These are phyloP conservation scores for Setaria viridis DNA, from an alignment of 202 grass and related monocot species.

Conservation along the genomic window DNA sequence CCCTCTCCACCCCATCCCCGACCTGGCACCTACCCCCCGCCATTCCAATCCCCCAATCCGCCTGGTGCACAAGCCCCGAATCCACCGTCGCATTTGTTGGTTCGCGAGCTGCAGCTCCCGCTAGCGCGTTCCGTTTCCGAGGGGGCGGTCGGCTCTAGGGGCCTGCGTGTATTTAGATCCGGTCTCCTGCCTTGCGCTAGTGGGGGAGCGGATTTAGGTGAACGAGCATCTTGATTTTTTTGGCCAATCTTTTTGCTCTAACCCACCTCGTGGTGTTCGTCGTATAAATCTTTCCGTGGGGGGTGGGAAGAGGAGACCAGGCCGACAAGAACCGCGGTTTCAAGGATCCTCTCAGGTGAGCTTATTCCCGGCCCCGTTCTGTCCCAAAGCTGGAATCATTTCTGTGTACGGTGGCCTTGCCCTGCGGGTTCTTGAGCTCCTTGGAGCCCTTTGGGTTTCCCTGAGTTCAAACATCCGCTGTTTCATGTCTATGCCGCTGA, in stretches of 20 bases:
- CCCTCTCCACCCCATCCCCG: neutral
- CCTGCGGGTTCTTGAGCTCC: constrained; percentile 27
- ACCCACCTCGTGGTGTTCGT: constrained; percentile 21
- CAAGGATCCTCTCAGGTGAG: constrained; percentile 44
- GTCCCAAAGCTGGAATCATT: neutral
- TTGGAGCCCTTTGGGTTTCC: constrained; percentile 22
- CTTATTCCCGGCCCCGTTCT: constrained; percentile 9
- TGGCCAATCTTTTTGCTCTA: constrained; percentile 31
- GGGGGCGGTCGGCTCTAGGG: constrained; percentile 19
- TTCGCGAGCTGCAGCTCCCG: constrained; percentile 17
- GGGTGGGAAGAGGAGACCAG: constrained; percentile 5
- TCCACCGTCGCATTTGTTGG: constrained; percentile 43
- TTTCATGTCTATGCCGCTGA: constrained; percentile 5
- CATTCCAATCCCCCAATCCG: constrained; percentile 46
- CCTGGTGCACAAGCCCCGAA: constrained; percentile 42
- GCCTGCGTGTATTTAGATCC: constrained; percentile 49
- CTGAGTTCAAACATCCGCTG: neutral
- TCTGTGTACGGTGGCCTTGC: neutral
- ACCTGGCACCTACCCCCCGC: constrained; percentile 50
- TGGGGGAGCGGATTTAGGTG: constrained; percentile 56
- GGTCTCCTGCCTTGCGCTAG: constrained; percentile 10
- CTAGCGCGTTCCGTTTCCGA: neutral
- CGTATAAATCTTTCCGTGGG: constrained; percentile 39
- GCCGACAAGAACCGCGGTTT: constrained; percentile 34
- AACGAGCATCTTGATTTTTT: constrained; percentile 60